Evolutionary conservation across 176 grass and related monocot species (phyloP).

Genomic region (Triticum turgidum): DNA sequence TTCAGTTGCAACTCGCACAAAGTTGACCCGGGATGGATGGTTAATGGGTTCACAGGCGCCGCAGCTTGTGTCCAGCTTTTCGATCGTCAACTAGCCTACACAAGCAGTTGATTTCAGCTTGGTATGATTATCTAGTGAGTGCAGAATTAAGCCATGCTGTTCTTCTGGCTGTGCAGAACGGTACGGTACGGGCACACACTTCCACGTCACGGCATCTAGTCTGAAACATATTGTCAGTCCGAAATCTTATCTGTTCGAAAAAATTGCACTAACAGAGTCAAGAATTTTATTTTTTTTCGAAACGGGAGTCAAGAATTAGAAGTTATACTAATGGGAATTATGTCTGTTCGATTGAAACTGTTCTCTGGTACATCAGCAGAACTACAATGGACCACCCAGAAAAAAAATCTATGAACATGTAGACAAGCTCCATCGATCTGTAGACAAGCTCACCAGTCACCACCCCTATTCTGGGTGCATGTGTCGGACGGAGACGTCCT

Average conservation of each 20-base stretch:
- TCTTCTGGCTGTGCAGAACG: background rate
- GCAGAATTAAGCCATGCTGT: background rate
- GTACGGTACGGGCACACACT: background rate
- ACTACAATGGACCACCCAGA: background rate
- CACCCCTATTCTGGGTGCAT: conserved; percentile 8
- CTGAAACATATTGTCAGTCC: background rate
- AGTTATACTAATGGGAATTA: background rate
- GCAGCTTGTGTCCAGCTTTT: background rate
- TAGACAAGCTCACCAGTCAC: conserved; percentile 6
- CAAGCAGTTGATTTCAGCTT: background rate
- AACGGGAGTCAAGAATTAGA: background rate
- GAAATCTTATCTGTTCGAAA: background rate
- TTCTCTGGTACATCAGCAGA: background rate
- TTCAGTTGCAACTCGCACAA: background rate
- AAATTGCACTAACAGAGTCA: background rate
- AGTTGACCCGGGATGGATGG: background rate
- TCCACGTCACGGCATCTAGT: background rate
- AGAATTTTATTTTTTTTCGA: background rate
- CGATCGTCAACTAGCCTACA: background rate
- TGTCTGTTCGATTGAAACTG: background rate
- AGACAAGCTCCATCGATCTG: background rate
- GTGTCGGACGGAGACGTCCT: conserved; percentile 7
- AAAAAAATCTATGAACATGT: background rate
- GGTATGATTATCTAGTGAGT: background rate
- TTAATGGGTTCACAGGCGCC: conserved; percentile 14